Evolutionary conservation across 2,329 filamentous ascomycete genomes (phyloP), one percentile per base, ranked within the genome.

Genomic region (Didymosphaeria variabile): DNA sequence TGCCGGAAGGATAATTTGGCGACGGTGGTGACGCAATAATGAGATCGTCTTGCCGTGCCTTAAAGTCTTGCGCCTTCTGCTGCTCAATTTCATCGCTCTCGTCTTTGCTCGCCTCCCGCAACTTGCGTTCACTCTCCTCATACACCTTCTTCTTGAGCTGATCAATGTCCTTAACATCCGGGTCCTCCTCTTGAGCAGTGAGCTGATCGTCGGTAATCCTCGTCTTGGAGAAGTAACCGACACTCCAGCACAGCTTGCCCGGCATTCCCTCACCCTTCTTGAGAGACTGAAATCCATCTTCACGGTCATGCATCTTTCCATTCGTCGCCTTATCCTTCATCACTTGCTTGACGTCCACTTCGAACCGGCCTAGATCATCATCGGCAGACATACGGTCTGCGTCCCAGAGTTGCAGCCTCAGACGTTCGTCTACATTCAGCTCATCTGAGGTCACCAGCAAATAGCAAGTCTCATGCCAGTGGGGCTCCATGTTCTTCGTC

Each of bases 331-430:
- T 71, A 47, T 80, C 82, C 57, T 82, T 83, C 85, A 92, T 91
- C 6, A 92, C 70, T 4, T 86, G 77, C 69, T 89, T 89, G 34
- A 93, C 75, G 61, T 87, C 86, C 9, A 93, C 77, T 72, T 92
- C 90, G 15, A 92, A 90, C 17, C 90, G 85, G 17, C 91, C 90
- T 1, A 93, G 81, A 68, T 93, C 90, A 67, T 93, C 90, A 70
- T 93, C 90, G 1, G 90, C 90, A 2, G 87, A 90, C 55, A 87
- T 84, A 46, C 88, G 87, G 72, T 93, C 91, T 1, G 89, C 91
- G 67, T 93, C 91, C 90, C 90, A 93, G 0, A 93, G 80, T 70
- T 92, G 90, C 1, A 93, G 71, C 3, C 90, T 85, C 10, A 93
- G 74, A 36, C 86, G 87, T 76, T 92, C 90, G 23, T 89, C 85